These are phyloP conservation scores for Trichoderma sp. DNA, from an alignment of 2,329 filamentous ascomycete genomes.

Conservation along the genomic window DNA sequence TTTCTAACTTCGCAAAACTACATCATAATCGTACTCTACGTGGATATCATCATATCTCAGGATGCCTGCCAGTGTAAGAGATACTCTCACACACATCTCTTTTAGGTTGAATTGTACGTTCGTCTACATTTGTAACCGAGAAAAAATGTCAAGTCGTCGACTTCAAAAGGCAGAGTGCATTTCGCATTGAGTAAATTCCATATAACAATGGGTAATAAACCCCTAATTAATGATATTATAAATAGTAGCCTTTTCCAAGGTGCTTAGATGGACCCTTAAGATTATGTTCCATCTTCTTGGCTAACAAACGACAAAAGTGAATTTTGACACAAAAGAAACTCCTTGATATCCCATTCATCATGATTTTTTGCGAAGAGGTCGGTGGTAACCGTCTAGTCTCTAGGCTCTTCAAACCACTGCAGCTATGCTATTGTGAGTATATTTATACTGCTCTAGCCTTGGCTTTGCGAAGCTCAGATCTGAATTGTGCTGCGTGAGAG, in stretches of 20 bases:
- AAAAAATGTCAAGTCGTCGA: no score
- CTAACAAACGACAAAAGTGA: background rate
- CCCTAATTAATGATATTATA: background rate
- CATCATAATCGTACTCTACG: no score
- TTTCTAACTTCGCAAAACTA: no score
- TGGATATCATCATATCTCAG: no score
- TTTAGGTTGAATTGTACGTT: no score
- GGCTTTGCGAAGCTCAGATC: background rate
- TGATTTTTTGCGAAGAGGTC: background rate
- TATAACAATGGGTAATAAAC: background rate
- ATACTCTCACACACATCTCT: no score
- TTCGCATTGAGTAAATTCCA: background rate
- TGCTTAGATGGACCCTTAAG: background rate
- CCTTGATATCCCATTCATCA: background rate
- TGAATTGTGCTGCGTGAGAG: background rate
- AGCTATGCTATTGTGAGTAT: background rate
- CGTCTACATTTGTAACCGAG: no score
- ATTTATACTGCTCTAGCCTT: background rate
- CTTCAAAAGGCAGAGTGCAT: background rate
- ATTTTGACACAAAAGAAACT: background rate
- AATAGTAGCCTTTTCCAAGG: background rate
- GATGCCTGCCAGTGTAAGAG: no score
- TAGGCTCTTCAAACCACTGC: background rate
- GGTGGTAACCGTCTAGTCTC: background rate
- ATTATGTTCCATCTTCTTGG: background rate